A percentile compares a stretch with the other conserved stretches of the same genome.
phyloP scores from a whole-genome alignment of 768 basidiomycete species.

The Naganishia vishniacii region DNA sequence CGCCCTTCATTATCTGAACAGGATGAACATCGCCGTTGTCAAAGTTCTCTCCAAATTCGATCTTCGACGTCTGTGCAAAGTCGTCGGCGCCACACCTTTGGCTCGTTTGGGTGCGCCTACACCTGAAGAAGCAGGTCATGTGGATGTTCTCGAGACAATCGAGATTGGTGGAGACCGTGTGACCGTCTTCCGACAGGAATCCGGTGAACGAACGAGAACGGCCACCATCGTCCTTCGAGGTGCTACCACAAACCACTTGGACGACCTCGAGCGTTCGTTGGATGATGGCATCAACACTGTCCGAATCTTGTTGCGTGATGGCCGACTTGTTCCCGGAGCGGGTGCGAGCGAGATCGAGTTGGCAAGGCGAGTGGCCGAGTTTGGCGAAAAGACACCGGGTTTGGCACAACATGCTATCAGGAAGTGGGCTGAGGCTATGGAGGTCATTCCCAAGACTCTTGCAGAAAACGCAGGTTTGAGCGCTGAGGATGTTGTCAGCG shows the following conservation, averaged over 20 bases:
- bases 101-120: conserved; percentile 94
- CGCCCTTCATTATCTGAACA: conserved; percentile 91
- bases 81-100: conserved; percentile 91
- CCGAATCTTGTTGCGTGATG: conserved; percentile 83
- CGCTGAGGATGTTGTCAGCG: conserved; percentile 84
- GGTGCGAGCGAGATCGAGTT: conserved; percentile 92
- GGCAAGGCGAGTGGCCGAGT: conserved; percentile 73
- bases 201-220: conserved; percentile 74
- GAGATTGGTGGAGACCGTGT: conserved; percentile 98
- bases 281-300: conserved; percentile 97
- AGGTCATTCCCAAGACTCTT: conserved; percentile 83
- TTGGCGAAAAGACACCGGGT: conserved; percentile 81
- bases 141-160: conserved; percentile 89
- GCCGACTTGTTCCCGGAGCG: conserved; percentile 83
- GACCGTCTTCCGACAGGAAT: conserved; percentile 87
- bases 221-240: conserved; percentile 93
- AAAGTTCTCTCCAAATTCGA: conserved; percentile 98
- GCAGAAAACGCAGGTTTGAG: conserved; percentile 90
- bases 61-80: conserved; percentile 83
- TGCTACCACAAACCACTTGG: conserved; percentile 86
- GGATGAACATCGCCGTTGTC: conserved; percentile 86
- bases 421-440: conserved; percentile 79
- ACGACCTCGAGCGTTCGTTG: conserved; percentile 91
- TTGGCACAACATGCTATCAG: conserved; percentile 89
- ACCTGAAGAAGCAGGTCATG: conserved; percentile 86